These are phyloP conservation scores for Serendipita indica DNA, from an alignment of 768 basidiomycete genomes.

Conservation along the genomic window DNA sequence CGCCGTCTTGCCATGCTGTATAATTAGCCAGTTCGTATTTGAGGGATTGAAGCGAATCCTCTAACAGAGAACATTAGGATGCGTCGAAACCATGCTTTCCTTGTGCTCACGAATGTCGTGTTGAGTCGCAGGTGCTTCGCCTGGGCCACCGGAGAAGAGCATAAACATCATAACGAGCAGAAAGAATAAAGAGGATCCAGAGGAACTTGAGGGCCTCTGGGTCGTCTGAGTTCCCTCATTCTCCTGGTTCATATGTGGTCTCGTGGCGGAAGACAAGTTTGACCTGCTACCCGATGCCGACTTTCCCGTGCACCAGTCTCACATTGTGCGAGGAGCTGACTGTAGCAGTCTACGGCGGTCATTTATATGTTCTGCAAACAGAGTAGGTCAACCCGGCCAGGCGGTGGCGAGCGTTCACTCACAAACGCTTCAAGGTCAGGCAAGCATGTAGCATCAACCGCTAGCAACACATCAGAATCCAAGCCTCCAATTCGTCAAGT, in stretches of 20 bases:
- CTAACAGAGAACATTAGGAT: not conserved
- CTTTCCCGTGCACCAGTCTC: not conserved
- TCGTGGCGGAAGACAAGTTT: not conserved
- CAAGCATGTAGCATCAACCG: too few relatives aligned
- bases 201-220: not conserved
- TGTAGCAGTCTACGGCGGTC: not conserved
- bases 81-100: not conserved
- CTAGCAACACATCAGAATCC: too few relatives aligned
- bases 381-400: too few relatives aligned
- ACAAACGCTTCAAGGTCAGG: too few relatives aligned
- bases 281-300: not conserved
- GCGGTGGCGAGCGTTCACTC: too few relatives aligned
- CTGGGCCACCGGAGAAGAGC: not conserved
- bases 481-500: not conserved
- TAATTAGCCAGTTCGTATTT: not conserved
- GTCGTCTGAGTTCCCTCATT: not conserved
- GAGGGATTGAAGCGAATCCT: not conserved
- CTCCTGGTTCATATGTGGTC: conserved; percentile 11
- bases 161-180: not conserved
- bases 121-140: not conserved
- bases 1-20: not conserved
- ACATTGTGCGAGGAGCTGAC: not conserved
- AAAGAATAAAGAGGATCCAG: conserved; percentile 3
- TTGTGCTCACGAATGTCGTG: not conserved
- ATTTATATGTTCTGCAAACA: too few relatives aligned